Evolutionary conservation across 495 filamentous ascomycete species (phyloP).

Genomic region (Podospora anserina): DNA sequence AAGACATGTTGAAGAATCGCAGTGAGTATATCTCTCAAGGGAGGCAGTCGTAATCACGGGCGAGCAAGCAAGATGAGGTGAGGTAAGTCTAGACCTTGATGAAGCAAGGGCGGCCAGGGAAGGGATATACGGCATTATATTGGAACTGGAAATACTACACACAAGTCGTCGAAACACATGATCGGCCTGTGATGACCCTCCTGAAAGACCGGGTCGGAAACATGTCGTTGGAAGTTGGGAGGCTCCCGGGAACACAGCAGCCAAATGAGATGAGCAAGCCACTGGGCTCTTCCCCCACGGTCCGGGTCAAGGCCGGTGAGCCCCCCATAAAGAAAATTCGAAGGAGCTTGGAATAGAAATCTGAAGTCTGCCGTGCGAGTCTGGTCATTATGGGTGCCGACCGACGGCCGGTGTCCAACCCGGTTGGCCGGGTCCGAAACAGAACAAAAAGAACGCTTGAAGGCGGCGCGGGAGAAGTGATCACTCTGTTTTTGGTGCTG

Average conservation of each 20-base stretch:
- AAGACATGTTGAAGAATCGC: neutral
- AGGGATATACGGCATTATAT: conserved; percentile 8
- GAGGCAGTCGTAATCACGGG: neutral
- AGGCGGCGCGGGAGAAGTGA: conserved; percentile 16
- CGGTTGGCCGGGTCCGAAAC: conserved; percentile 21
- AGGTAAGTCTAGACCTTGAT: conserved; percentile 5
- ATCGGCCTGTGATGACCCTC: conserved; percentile 1
- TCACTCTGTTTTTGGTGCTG: conserved; percentile 15
- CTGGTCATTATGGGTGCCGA: neutral
- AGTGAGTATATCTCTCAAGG: neutral
- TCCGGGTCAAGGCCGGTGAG: neutral
- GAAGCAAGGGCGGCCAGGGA: neutral
- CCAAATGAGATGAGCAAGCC: neutral
- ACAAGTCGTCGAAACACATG: conserved; percentile 5
- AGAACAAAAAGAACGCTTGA: conserved; percentile 1
- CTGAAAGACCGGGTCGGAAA: neutral
- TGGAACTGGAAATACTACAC: conserved; percentile 1
- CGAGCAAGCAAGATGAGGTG: neutral
- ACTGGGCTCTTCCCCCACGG: conserved; percentile 4
- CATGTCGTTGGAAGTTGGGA: conserved; percentile 2
- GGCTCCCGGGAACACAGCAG: conserved; percentile 1
- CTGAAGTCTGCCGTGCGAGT: neutral
- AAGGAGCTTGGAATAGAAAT: neutral
- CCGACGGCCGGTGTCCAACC: neutral
- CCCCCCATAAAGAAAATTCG: neutral